Conservation (phyloP, 1,284 basidiomycete species). For the Stereum hirsutum region DNA sequence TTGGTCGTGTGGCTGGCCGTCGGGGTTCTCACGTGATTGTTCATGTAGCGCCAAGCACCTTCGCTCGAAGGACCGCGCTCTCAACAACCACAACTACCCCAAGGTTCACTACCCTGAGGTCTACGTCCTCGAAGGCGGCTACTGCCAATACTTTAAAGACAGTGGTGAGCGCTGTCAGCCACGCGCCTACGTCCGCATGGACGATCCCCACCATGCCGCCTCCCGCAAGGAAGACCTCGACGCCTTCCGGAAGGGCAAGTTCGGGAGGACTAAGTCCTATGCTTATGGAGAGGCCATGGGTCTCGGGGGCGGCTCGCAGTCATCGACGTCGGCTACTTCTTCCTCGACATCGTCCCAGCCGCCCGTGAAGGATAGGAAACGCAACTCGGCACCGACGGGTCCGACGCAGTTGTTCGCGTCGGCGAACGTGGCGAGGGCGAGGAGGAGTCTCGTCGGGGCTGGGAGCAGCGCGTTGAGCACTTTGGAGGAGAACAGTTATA, state of each 20-base stretch:
- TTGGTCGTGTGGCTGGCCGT: background rate
- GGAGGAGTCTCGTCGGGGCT: too few species aligned
- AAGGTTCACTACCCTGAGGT: conserved; percentile 94
- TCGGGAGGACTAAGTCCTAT: conserved; percentile 82
- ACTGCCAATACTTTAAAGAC: conserved; percentile 77
- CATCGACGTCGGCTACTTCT: too few species aligned
- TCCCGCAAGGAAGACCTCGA: conserved; percentile 82
- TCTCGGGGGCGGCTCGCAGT: conserved; percentile 15
- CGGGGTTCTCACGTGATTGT: background rate
- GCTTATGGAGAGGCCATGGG: conserved; percentile 67
- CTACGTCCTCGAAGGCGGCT: conserved; percentile 95
- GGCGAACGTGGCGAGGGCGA: conserved; percentile 50
- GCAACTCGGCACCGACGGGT: conserved; percentile 50
- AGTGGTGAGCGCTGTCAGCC: conserved; percentile 72
- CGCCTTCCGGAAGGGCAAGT: conserved; percentile 84
- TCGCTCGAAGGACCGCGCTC: conserved; percentile 80
- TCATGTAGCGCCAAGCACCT: conserved; percentile 77
- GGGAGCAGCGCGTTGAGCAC: conserved; percentile 40
- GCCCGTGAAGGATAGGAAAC: conserved; percentile 39
- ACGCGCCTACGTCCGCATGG: conserved; percentile 84
- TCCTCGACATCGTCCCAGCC: too few species aligned
- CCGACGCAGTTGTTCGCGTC: conserved; percentile 54
- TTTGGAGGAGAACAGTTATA: conserved; percentile 56
- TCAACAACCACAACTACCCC: conserved; percentile 87
- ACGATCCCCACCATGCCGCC: conserved; percentile 77